phyloP scores from a whole-genome alignment of 1,139 yeast genomes.

The Kodamaea sp. region DNA sequence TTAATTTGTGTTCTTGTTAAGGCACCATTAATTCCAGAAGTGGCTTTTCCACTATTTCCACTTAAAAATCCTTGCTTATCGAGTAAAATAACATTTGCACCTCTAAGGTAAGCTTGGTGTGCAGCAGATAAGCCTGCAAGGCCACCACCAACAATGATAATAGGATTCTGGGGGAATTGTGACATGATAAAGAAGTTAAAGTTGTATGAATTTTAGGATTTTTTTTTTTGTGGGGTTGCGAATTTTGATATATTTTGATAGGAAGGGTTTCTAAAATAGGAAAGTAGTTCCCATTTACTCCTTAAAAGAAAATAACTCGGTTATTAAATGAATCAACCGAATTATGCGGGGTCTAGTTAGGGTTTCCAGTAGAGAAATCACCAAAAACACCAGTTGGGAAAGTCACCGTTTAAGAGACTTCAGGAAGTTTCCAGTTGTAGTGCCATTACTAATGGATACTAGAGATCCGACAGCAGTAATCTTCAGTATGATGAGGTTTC shows the following conservation, averaged over 20 bases:
- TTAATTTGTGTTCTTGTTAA: slow-evolving; percentile 57
- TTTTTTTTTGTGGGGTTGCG: slow-evolving; percentile 1
- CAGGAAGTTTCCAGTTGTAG: too few species aligned
- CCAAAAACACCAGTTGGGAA: too few species aligned
- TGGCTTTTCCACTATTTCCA: slow-evolving; percentile 79
- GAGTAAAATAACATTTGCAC: slow-evolving; percentile 53
- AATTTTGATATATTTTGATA: not conserved
- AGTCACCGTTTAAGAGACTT: too few species aligned
- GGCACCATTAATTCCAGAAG: slow-evolving; percentile 80
- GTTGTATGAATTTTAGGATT: too few species aligned
- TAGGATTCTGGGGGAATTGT: slow-evolving; percentile 24
- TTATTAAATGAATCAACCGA: too few species aligned
- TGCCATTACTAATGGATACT: too few species aligned
- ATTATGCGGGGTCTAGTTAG: too few species aligned
- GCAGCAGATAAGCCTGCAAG: slow-evolving; percentile 79
- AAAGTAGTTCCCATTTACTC: not conserved
- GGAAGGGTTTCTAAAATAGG: slow-evolving; percentile 3
- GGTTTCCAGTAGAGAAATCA: too few species aligned
- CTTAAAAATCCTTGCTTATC: slow-evolving; percentile 67
- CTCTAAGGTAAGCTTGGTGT: slow-evolving; percentile 56
- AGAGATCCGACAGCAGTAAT: too few species aligned
- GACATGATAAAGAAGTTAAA: too few species aligned
- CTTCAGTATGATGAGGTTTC: too few species aligned
- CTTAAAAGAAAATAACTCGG: too few species aligned
- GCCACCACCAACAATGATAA: slow-evolving; percentile 76